Evolutionary conservation across 352 stramenopile genomes (phyloP).

Genomic region (Phytophthora cajani): DNA sequence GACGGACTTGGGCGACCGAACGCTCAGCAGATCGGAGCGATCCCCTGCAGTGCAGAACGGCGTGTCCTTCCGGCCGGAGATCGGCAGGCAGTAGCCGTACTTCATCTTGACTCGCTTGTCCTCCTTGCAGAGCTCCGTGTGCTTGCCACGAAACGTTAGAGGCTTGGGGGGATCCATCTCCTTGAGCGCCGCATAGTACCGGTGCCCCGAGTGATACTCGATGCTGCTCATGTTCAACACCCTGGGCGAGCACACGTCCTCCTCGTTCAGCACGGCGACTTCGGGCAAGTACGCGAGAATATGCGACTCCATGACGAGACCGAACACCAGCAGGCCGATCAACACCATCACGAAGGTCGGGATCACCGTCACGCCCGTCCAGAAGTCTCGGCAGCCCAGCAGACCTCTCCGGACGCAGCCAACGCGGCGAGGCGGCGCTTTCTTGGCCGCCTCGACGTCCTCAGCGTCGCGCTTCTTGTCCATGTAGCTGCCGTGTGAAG

Average conservation of each 20-base stretch:
- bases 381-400: conserved; percentile 20
- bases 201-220: conserved; percentile 30
- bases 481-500: background rate
- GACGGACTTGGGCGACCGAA: conserved; percentile 29
- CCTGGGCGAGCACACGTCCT: conserved; percentile 3
- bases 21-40: conserved; percentile 49
- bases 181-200: conserved; percentile 29
- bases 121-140: conserved; percentile 27
- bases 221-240: conserved; percentile 10
- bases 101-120: conserved; percentile 5
- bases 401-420: background rate
- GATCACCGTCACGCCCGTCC: conserved; percentile 22
- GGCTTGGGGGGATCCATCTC: conserved; percentile 15
- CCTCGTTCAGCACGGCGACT: conserved; percentile 6
- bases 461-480: conserved; percentile 1
- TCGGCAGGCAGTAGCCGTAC: conserved; percentile 51
- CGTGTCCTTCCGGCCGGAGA: conserved; percentile 49
- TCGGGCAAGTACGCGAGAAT: conserved; percentile 22
- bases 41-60: conserved; percentile 49
- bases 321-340: conserved; percentile 23
- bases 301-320: conserved; percentile 26
- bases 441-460: conserved; percentile 3
- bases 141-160: conserved; percentile 31
- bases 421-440: background rate
- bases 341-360: conserved; percentile 27